Conservation (phyloP, 352 stramenopile species). For the Paralagenidium karlingii region DNA sequence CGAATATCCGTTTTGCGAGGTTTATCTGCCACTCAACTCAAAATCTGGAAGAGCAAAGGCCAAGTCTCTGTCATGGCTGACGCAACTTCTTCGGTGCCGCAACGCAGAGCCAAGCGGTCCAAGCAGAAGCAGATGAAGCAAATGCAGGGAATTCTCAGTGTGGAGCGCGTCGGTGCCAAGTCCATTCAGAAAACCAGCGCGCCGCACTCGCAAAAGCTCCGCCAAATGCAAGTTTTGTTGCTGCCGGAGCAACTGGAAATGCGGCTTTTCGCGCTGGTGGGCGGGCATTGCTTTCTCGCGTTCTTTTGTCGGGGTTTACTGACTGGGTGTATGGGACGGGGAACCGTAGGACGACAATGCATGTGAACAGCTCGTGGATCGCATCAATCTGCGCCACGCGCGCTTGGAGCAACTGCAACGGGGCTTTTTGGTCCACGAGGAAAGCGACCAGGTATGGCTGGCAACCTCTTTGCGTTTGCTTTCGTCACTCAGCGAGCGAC, state of each 20-base stretch:
- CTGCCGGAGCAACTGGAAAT: background rate
- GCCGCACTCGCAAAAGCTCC: no score
- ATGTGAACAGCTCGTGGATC: constrained; percentile 44
- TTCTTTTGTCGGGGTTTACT: no score
- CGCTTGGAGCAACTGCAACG: constrained; percentile 62
- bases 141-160: background rate
- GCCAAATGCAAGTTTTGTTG: background rate
- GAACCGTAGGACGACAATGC: constrained; percentile 42
- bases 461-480: background rate
- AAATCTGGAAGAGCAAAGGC: no score
- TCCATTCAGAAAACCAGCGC: no score
- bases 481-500: background rate
- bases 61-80: no score
- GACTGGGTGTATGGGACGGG: background rate
- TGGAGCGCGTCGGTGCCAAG: no score
- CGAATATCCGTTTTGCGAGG: no score
- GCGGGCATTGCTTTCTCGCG: no score
- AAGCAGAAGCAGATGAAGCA: background rate
- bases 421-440: constrained; percentile 62
- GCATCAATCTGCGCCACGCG: constrained; percentile 35
- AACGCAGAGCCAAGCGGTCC: no score
- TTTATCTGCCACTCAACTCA: no score
- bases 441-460: constrained; percentile 24
- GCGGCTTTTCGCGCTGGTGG: background rate
- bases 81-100: no score